These are phyloP conservation scores for Boletus reticuloceps DNA, from an alignment of 768 basidiomycete genomes.

Conservation along the genomic window DNA sequence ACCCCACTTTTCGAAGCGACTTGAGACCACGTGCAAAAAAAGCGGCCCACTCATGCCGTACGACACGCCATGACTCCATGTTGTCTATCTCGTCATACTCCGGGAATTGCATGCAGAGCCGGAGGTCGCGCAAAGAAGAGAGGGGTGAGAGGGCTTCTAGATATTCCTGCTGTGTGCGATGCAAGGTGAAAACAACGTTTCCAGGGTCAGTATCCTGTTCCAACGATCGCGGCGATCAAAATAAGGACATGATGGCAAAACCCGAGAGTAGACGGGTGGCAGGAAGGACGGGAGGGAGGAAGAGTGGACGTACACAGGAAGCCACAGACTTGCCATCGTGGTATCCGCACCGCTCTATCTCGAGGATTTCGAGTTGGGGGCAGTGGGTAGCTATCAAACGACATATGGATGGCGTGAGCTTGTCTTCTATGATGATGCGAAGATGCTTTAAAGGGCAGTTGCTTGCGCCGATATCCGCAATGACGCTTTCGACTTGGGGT, in stretches of 20 bases:
- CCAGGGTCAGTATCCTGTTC: slow-evolving; percentile 30
- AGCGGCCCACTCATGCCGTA: slow-evolving; percentile 27
- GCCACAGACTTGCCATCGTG: slow-evolving; percentile 37
- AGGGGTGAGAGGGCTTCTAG: slow-evolving; percentile 31
- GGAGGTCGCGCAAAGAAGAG: slow-evolving; percentile 26
- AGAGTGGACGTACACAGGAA: slow-evolving; percentile 32
- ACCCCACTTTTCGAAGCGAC: slow-evolving; percentile 31
- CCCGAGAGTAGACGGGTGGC: slow-evolving; percentile 10
- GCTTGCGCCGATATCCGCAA: slow-evolving; percentile 29
- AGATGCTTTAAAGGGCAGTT: slow-evolving; percentile 33
- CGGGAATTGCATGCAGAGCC: slow-evolving; percentile 37
- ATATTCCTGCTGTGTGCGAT: slow-evolving; percentile 34
- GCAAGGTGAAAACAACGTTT: slow-evolving; percentile 26
- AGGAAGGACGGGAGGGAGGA: slow-evolving; percentile 9
- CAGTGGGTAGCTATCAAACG: slow-evolving; percentile 26
- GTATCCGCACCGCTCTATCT: slow-evolving; percentile 36
- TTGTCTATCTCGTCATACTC: slow-evolving; percentile 33
- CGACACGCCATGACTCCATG: slow-evolving; percentile 31
- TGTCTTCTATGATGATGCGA: slow-evolving; percentile 37
- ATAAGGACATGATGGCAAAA: slow-evolving; percentile 14
- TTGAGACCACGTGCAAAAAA: slow-evolving; percentile 32
- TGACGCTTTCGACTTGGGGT: slow-evolving; percentile 29
- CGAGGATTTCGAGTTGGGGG: slow-evolving; percentile 32
- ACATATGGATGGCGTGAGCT: slow-evolving; percentile 32
- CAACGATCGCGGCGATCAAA: slow-evolving; percentile 21